These are phyloP conservation scores for Lobulomyces angularis DNA, from an alignment of 192 early-diverging fungal species.

Conservation along the genomic window DNA sequence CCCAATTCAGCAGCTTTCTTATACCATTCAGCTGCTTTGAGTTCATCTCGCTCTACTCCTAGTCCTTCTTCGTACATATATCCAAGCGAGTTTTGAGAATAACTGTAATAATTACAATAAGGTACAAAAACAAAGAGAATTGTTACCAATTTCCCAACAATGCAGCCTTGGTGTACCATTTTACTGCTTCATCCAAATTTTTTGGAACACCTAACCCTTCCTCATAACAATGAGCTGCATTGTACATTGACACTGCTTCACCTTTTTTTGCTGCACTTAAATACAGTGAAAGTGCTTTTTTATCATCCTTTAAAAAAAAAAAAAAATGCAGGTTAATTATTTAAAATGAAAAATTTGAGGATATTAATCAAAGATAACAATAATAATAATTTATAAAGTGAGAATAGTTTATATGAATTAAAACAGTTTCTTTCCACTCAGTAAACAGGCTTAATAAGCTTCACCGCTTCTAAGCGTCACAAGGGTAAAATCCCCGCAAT, in stretches of 20 bases:
- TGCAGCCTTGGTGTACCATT: constrained; percentile 53
- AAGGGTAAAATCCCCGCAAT: too few species aligned
- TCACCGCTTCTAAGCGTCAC: too few species aligned
- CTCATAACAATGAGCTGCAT: constrained; percentile 47
- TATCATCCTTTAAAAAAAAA: constrained; percentile 53
- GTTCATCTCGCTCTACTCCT: constrained; percentile 49
- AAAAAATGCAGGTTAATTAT: too few species aligned
- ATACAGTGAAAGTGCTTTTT: constrained; percentile 45
- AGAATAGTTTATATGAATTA: too few species aligned
- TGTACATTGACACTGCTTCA: constrained; percentile 44
- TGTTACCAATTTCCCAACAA: constrained; percentile 51
- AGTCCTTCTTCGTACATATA: constrained; percentile 74
- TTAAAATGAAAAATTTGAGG: constrained; percentile 38
- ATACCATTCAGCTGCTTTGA: constrained; percentile 60
- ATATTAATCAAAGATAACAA: constrained; percentile 47
- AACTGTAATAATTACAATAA: too few species aligned
- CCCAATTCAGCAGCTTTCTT: constrained; percentile 54
- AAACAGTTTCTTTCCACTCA: too few species aligned
- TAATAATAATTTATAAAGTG: too few species aligned
- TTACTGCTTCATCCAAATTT: constrained; percentile 22
- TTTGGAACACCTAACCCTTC: constrained; percentile 32
- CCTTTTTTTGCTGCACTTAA: constrained; percentile 30
- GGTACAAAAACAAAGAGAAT: too few species aligned
- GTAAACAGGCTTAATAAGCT: too few species aligned
- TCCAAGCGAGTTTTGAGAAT: constrained; percentile 70